Evolutionary conservation across 805 yeast species (phyloP).

Genomic region (Lipomyces yamadae): DNA sequence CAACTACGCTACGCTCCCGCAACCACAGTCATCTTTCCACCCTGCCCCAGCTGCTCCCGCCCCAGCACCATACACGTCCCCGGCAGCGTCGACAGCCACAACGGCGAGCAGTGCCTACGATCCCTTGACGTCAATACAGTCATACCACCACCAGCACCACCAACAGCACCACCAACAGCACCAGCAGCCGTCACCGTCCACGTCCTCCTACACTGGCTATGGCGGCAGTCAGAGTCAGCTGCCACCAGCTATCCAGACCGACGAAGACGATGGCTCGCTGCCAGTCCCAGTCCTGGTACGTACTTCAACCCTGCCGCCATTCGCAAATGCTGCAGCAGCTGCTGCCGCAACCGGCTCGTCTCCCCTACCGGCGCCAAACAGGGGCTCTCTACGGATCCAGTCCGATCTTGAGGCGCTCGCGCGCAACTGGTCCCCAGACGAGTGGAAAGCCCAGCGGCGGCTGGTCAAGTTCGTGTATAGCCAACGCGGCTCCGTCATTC

Average conservation of each 20-base stretch:
- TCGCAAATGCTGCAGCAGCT: background rate
- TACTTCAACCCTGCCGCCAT: constrained; percentile 28
- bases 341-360: constrained; percentile 1
- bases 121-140: constrained; percentile 9
- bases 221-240: background rate
- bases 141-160: constrained; percentile 9
- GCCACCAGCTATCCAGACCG: background rate
- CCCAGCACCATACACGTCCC: background rate
- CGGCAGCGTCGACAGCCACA: background rate
- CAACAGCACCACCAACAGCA: background rate
- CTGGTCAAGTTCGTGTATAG: constrained; percentile 51
- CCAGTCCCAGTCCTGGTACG: constrained; percentile 24
- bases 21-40: constrained; percentile 9
- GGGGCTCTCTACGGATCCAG: constrained; percentile 43
- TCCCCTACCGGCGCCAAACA: constrained; percentile 16
- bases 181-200: constrained; percentile 9
- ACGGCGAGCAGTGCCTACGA: background rate
- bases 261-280: constrained; percentile 10
- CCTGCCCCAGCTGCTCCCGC: background rate
- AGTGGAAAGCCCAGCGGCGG: constrained; percentile 51
- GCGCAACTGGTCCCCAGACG: constrained; percentile 55
- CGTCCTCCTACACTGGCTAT: constrained; percentile 7
- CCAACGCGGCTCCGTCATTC: constrained; percentile 38
- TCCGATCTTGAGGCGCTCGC: constrained; percentile 48
- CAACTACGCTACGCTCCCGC: constrained; percentile 2